Base-by-base conservation (phyloP, 2,329 filamentous ascomycete species). In the Botrytis tulipae region DNA sequence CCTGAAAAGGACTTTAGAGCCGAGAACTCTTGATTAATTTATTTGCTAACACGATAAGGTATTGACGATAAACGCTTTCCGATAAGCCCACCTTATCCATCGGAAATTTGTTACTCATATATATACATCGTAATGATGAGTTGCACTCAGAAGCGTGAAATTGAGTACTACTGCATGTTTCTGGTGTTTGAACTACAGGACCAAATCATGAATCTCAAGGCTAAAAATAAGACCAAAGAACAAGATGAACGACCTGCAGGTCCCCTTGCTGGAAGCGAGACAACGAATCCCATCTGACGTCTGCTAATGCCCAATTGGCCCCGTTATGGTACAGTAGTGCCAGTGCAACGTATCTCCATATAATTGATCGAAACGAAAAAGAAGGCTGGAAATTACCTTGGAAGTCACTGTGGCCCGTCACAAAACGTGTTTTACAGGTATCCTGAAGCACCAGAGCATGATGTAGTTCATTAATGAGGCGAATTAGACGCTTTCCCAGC, bases 351-450 rank as follows among this genome's bases (percentile, higher is more conserved):
- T 62, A 62, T 63, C 42, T 62, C 57, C 29, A 44, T 70, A 44
- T 40, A 70, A 70, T 70, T 62, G 57, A 71, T 71, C 69, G 18
- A 40, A 78, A 60, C 40, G 65, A n/a, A 29, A 25, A 67, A 68
- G 44, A 71, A 68, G 73, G 71, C 51, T 70, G 51, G 71, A 37
- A 35, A 37, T n/a, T 20, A 46, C 29, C 63, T 54, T 61, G 65
- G 29, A 70, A 25, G 8, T 61, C 29, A n/a, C 29, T 20, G 22
- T 29, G 18, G 44, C 16, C 29, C 37, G 25, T 37, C 57, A 48
- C n/a, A 48, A 44, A 70, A 62, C 40, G 48, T 46, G 5, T 51
- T 44, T 37, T 46, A 70, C 61, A 48, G 57, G 54, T 70, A 35
- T 35, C 37, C 37, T 29, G 16, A 44, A n/a, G n/a, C 14, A 44